Conservation (phyloP, 2,329 filamentous ascomycete species). For the Triangularia verruculosa region DNA sequence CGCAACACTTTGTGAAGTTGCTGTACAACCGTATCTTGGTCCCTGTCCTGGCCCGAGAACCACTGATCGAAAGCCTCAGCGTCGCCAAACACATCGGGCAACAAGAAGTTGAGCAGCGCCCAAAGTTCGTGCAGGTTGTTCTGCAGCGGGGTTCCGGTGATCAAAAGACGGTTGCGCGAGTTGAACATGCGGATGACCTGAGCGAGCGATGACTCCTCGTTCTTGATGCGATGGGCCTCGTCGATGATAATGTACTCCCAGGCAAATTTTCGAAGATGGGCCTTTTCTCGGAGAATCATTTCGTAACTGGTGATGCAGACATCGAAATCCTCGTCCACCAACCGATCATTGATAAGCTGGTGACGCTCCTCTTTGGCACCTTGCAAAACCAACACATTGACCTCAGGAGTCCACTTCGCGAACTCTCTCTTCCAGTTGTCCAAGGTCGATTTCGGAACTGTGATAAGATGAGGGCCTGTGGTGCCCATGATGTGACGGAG, state of each 20-base stretch:
- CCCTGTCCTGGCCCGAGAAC: slow-evolving; percentile 87
- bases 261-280: slow-evolving; percentile 92
- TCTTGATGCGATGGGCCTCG: slow-evolving; percentile 97
- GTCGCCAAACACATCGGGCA: slow-evolving; percentile 98
- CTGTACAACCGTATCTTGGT: slow-evolving; percentile 94
- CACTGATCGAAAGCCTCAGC: slow-evolving; percentile 96
- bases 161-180: slow-evolving; percentile 89
- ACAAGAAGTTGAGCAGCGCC: slow-evolving; percentile 93
- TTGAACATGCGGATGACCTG: slow-evolving; percentile 96
- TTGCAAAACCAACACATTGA: slow-evolving; percentile 90
- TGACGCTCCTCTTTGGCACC: slow-evolving; percentile 93
- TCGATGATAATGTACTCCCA: slow-evolving; percentile 99
- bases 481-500: slow-evolving; percentile 87
- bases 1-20: slow-evolving; percentile 90
- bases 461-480: slow-evolving; percentile 84
- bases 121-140: slow-evolving; percentile 98
- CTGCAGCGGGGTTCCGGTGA: slow-evolving; percentile 93
- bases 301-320: slow-evolving; percentile 99
- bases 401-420: slow-evolving; percentile 87
- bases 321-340: slow-evolving; percentile 95
- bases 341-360: slow-evolving; percentile 79
- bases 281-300: slow-evolving; percentile 95
- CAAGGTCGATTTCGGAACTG: slow-evolving; percentile 92
- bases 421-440: slow-evolving; percentile 99
- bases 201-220: slow-evolving; percentile 93